These are phyloP conservation scores for Diplodia corticola DNA, from an alignment of 2,329 filamentous ascomycete species.

Conservation along the genomic window DNA sequence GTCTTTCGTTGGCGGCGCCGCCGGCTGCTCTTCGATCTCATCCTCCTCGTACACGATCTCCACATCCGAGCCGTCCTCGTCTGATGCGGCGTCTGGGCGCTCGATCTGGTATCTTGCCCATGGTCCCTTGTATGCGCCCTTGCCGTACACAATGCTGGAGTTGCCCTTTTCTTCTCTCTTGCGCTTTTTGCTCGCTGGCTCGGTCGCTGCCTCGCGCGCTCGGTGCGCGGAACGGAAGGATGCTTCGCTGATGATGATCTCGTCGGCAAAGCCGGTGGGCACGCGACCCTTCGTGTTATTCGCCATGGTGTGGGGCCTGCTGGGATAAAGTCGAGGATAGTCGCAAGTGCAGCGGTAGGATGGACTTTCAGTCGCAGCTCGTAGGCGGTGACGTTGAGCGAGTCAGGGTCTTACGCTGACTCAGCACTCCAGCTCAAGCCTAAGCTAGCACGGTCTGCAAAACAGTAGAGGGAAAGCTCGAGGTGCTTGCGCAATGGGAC, in stretches of 20 bases:
- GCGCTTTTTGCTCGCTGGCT: slow-evolving; percentile 66
- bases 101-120: slow-evolving; percentile 85
- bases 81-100: slow-evolving; percentile 67
- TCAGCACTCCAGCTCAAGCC: not conserved
- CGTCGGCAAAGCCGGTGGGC: slow-evolving; percentile 79
- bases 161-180: slow-evolving; percentile 84
- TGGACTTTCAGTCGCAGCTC: slow-evolving; percentile 12
- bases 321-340: slow-evolving; percentile 25
- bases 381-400: slow-evolving; percentile 8
- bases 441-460: not conserved
- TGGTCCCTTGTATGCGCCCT: slow-evolving; percentile 86
- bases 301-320: slow-evolving; percentile 8
- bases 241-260: slow-evolving; percentile 86
- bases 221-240: slow-evolving; percentile 87
- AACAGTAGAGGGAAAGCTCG: not conserved
- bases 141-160: slow-evolving; percentile 79
- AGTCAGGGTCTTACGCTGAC: slow-evolving; percentile 7
- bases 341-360: not conserved
- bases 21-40: slow-evolving; percentile 61
- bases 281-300: slow-evolving; percentile 41
- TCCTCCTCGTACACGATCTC: slow-evolving; percentile 77
- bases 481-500: not conserved
- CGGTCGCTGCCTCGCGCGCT: slow-evolving; percentile 65
- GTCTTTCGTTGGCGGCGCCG: slow-evolving; percentile 61
- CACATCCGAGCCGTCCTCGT: slow-evolving; percentile 66